Conservation (phyloP, 306 rosid species). For the Amphicarpaea edgeworthii region DNA sequence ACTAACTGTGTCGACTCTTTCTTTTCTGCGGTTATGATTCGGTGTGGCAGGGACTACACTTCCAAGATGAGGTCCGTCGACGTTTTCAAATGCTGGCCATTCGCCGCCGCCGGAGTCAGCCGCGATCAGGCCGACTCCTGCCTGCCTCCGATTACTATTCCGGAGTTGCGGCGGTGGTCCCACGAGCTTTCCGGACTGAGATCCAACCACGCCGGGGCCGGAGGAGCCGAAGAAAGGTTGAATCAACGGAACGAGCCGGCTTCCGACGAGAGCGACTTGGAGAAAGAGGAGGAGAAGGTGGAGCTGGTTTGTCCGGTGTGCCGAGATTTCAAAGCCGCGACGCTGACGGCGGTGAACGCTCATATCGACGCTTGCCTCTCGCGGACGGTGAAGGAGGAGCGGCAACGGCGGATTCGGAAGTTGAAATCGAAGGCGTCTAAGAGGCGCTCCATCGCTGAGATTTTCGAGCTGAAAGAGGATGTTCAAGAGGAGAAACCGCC, state of each 20-base stretch:
- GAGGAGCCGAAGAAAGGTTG: not conserved
- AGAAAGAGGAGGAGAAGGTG: slow-evolving; percentile 35
- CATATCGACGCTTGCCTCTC: slow-evolving; percentile 65
- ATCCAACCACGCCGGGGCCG: slow-evolving; percentile 36
- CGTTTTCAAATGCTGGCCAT: slow-evolving; percentile 75
- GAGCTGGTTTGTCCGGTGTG: slow-evolving; percentile 73
- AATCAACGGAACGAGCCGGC: not conserved
- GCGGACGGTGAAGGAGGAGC: slow-evolving; percentile 48
- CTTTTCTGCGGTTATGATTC: slow-evolving; percentile 26
- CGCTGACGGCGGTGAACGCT: slow-evolving; percentile 63
- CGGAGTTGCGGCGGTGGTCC: slow-evolving; percentile 59
- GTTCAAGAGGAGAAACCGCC: not conserved
- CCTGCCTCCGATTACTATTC: slow-evolving; percentile 72
- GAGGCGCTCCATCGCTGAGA: slow-evolving; percentile 78
- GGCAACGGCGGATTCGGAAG: slow-evolving; percentile 43
- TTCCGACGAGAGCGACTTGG: not conserved
- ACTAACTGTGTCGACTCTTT: slow-evolving; percentile 28
- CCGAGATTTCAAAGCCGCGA: slow-evolving; percentile 56
- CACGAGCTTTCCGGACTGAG: slow-evolving; percentile 51
- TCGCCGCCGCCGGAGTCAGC: slow-evolving; percentile 30
- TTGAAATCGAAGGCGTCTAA: slow-evolving; percentile 54
- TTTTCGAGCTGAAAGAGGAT: slow-evolving; percentile 51
- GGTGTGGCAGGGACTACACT: slow-evolving; percentile 66
- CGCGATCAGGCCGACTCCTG: slow-evolving; percentile 35
- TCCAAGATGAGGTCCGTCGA: slow-evolving; percentile 68